Percentiles rank a stretch among this genome's conserved stretches.
Conservation (phyloP, 345 rosid species). For the Adansonia digitata region DNA sequence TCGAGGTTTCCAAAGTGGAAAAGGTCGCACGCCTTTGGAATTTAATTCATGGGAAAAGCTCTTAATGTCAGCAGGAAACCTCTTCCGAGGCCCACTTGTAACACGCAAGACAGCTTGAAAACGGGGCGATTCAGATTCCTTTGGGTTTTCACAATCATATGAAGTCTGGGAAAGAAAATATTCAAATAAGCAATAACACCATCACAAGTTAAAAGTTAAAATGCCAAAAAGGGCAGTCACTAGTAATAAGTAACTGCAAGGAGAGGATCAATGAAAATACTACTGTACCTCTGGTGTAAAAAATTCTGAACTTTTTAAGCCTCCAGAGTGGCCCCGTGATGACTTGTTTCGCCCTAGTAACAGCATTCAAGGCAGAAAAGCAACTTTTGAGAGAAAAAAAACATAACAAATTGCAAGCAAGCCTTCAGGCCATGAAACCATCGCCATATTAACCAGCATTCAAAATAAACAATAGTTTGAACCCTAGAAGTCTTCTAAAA, state of each 20-base stretch:
- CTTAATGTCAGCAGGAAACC: constrained; percentile 92
- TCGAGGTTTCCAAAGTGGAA: constrained; percentile 94
- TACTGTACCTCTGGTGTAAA: constrained; percentile 82
- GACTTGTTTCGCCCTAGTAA: constrained; percentile 47
- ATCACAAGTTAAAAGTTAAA: neutral
- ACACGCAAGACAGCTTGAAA: constrained; percentile 94
- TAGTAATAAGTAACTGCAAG: constrained; percentile 6
- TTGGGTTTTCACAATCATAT: constrained; percentile 68
- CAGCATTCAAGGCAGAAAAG: constrained; percentile 23
- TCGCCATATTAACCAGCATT: neutral
- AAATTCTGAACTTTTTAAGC: constrained; percentile 64
- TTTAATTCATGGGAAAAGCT: constrained; percentile 99
- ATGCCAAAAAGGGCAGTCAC: neutral
- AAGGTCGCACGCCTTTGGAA: constrained; percentile 97
- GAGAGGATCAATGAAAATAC: constrained; percentile 12
- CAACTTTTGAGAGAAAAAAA: constrained; percentile 10
- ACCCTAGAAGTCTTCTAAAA: neutral
- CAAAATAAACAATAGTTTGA: neutral
- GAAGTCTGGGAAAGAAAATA: constrained; percentile 42
- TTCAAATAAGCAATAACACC: neutral
- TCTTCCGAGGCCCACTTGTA: constrained; percentile 93
- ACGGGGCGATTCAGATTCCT: constrained; percentile 99
- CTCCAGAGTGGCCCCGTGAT: constrained; percentile 53
- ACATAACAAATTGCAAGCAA: constrained; percentile 1
- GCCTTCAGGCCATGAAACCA: neutral